Evolutionary conservation across 306 rosid genomes (phyloP), one percentile per base, ranked within the genome.

Genomic region (Cucumis melo): DNA sequence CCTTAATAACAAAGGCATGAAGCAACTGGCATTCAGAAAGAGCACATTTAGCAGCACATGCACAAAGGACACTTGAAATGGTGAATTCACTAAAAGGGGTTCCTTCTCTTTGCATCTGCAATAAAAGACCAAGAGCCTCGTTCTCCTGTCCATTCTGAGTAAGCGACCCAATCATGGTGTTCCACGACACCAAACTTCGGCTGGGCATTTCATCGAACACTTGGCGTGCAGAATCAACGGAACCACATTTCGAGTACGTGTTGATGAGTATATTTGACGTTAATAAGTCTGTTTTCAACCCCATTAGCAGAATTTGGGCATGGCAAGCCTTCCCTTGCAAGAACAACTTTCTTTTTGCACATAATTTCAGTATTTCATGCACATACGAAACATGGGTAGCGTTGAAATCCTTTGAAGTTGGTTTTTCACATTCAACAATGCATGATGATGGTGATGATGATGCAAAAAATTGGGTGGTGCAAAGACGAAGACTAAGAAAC

Each of bases 101-200:
- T 83, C 91, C 89, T 80, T 86, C 89, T 86, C 97, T 87, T 79
- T 76, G 84, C 97, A 94, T 90, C 71, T 86, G 74, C 80, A 83
- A 66, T 38, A 89, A 85, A 62, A 93, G 84, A 8, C 65, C 59
- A 71, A 94, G 87, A 61, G 94, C 94, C 83, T 90, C 87, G 56
- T 78, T 68, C 58, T 85, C 89, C 82, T 87, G 78, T 19, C 85
- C 89, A 77, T 77, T 84, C 73, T 77, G 87, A 50, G 89, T 80
- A 61, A 90, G 89, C 70, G 95, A 84, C 75, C 90, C 96, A 76
- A 94, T 90, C 89, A 90, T 83, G 8, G 97, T 90, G 66, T 84
- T 91, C 96, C 98, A 91, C 6, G 93, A 90, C 58, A 87, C 97
- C 61, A 91, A 80, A 77, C 96, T 94, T 83, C 87, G 81, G 61